These are phyloP conservation scores for Schizothecium vesticola DNA, from an alignment of 495 filamentous ascomycete genomes.

Conservation along the genomic window DNA sequence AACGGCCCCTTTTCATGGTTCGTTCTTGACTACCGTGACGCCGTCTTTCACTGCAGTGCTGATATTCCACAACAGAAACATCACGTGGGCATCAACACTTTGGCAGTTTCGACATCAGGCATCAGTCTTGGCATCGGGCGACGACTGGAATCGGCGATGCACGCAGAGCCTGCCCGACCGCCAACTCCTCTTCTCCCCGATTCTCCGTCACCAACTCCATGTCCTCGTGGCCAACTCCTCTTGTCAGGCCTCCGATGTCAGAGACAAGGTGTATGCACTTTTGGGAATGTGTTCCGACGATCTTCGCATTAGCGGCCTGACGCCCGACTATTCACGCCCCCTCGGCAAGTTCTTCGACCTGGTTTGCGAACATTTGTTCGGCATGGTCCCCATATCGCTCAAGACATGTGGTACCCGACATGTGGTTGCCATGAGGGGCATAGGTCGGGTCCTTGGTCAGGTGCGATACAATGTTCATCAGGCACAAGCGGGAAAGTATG, in stretches of 20 bases:
- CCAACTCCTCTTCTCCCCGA: too few relatives aligned
- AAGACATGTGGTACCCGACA: not conserved
- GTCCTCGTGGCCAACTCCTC: too few relatives aligned
- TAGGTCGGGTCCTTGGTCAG: not conserved
- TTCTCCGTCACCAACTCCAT: too few relatives aligned
- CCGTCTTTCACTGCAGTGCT: too few relatives aligned
- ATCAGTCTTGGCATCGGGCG: too few relatives aligned
- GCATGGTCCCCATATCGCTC: not conserved
- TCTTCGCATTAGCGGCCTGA: not conserved
- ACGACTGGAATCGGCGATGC: too few relatives aligned
- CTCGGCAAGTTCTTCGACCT: not conserved
- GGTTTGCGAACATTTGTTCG: not conserved
- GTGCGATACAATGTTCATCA: not conserved
- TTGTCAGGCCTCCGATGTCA: slow-evolving; percentile 24
- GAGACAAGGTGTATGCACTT: slow-evolving; percentile 36
- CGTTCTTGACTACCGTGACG: too few relatives aligned
- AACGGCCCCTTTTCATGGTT: too few relatives aligned
- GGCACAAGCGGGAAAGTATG: not conserved
- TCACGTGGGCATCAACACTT: too few relatives aligned
- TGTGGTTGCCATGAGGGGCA: not conserved
- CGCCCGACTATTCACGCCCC: not conserved
- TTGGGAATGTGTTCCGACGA: slow-evolving; percentile 30
- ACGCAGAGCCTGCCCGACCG: too few relatives aligned
- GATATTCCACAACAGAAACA: too few relatives aligned
- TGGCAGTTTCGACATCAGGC: too few relatives aligned